Percentiles rank a stretch among this genome's conserved stretches.
These are phyloP conservation scores for Hymenochaete sp. DNA, from an alignment of 1,284 basidiomycete species.

Conservation along the genomic window DNA sequence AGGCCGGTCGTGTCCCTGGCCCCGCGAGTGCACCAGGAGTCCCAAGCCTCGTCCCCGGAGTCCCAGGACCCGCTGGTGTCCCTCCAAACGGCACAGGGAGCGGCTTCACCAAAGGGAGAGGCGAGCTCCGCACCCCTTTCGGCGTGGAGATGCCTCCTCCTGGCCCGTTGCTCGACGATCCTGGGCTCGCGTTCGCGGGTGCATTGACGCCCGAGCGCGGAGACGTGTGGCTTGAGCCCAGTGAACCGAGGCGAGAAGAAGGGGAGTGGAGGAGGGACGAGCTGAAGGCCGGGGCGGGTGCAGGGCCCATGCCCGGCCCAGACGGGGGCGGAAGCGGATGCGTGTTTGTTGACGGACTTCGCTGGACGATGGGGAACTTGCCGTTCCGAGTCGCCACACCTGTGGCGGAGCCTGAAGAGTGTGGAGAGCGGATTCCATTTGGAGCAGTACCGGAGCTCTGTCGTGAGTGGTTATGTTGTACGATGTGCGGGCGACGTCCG, in stretches of 20 bases:
- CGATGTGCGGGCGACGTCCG: background rate
- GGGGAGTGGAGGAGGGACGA: conserved; percentile 15
- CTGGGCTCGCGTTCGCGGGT: too few species aligned
- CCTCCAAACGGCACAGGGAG: background rate
- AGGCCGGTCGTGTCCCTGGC: conserved; percentile 15
- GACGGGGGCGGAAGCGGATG: conserved; percentile 4
- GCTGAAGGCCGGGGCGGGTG: conserved; percentile 2
- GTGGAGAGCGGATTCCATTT: too few species aligned
- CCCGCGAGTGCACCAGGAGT: conserved; percentile 17
- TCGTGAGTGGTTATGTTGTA: conserved; percentile 8
- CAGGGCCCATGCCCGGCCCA: conserved; percentile 11
- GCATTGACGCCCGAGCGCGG: conserved; percentile 1
- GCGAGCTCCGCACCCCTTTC: conserved; percentile 5
- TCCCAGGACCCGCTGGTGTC: conserved; percentile 1
- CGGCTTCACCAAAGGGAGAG: background rate
- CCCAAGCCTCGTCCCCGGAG: conserved; percentile 13
- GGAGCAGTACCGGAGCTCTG: conserved; percentile 10
- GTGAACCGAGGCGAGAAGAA: conserved; percentile 7
- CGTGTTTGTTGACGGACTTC: too few species aligned
- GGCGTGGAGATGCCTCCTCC: conserved; percentile 5
- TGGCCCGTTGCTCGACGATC: too few species aligned
- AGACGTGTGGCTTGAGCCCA: conserved; percentile 8
- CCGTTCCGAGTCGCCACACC: background rate
- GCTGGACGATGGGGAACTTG: conserved; percentile 1
- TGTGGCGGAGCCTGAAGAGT: background rate